Evolutionary conservation across 1,284 basidiomycete genomes (phyloP), one percentile per base, ranked within the genome.

Genomic region (Trichosporon sp.): DNA sequence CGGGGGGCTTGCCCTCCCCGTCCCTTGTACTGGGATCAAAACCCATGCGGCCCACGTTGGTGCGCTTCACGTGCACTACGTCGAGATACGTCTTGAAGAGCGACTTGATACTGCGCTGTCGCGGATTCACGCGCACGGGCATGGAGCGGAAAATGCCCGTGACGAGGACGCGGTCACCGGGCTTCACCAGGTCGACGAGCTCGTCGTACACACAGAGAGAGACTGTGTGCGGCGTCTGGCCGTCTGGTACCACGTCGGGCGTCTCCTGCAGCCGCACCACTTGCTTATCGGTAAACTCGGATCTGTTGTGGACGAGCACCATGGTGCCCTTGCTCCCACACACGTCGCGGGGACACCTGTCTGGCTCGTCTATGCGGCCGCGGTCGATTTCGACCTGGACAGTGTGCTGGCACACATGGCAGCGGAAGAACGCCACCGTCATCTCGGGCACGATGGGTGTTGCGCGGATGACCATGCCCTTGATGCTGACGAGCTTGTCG

Each of bases 381-480:
- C 95, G 88, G 79, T 98, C 94, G 63, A 99, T 96, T 75, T 96
- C 94, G 68, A 92, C 91, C 75, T 92, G 90, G 7, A 94, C 87
- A 5, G 95, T 96, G 80, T 99, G 95, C 64, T 89, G 90, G 79
- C 96, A 99, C 40, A 89, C 89, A n/a, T 92, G 83, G 81, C 95
- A 99, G 56, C 95, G 90, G 87, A 99, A 99, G 84, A 99, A 99
- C 32, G 95, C 95, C 6, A 76, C 86, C 81, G 93, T 94, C 96
- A 99, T 99, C 80, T 99, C 95, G 2, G 96, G 95, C 64, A 99
- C 98, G 74, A 99, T 90, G 4, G 95, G 92, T 0, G 95, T 98
- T 0, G 94, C 92, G 44, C 96, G 91, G 71, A 99, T 99, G 70
- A 99, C 94, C 5, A 99, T 87, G 60, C 96, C 95, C 77, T 95